Evolutionary conservation across 805 yeast genomes (phyloP).

Genomic region (Torulaspora delbrueckii): DNA sequence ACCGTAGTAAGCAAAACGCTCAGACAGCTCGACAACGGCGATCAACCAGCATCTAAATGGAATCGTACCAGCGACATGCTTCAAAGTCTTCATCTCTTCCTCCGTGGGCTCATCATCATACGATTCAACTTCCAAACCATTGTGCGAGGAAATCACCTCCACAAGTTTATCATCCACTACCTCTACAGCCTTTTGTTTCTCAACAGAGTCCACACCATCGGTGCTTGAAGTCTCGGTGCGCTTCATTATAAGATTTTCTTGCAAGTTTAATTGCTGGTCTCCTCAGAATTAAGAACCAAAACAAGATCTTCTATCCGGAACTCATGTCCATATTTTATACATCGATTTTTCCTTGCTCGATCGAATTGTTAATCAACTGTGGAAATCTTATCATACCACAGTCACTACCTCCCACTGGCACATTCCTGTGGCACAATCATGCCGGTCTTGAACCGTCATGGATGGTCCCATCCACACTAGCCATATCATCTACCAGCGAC

Average conservation of each 20-base stretch:
- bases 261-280: neutral
- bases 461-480: neutral
- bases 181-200: slow-evolving; percentile 6
- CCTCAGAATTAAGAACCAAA: neutral
- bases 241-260: neutral
- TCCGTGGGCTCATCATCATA: slow-evolving; percentile 26
- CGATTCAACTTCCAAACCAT: slow-evolving; percentile 7
- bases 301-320: neutral
- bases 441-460: neutral
- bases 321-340: neutral
- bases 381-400: neutral
- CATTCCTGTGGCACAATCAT: neutral
- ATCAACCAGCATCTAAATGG: slow-evolving; percentile 48
- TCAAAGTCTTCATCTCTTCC: slow-evolving; percentile 29
- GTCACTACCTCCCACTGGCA: neutral
- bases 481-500: neutral
- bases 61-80: slow-evolving; percentile 41
- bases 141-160: slow-evolving; percentile 4
- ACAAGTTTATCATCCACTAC: slow-evolving; percentile 6
- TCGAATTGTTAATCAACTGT: neutral
- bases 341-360: neutral
- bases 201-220: slow-evolving; percentile 2
- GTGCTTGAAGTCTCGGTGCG: neutral
- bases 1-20: slow-evolving; percentile 78
- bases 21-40: slow-evolving; percentile 70